Base-by-base conservation (phyloP, 768 basidiomycete genomes). In the Phallus indusiatus region DNA sequence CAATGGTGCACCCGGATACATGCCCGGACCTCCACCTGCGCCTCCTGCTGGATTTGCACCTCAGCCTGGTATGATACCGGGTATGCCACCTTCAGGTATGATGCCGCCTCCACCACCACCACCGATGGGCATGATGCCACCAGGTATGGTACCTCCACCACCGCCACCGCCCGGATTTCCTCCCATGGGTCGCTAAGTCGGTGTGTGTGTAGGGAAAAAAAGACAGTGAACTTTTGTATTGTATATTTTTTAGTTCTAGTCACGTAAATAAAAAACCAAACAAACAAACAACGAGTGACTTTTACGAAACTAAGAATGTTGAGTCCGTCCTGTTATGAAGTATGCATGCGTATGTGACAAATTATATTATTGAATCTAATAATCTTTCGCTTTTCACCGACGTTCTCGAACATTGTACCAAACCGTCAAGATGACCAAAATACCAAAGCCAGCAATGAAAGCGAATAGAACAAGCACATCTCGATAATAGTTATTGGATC, bases 391-490 rank as follows among this genome's bases (percentile, higher is more conserved):
- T 3, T 28, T 18, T 71, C 56, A 94, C 58, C 90, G 80, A 63
- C 82, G 77, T 72, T 95, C 94, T 58, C 84, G 76, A 48, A 95
- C 80, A 63, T 79, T 81, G 64, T 84, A 75, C 81, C 88, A 90
- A 1, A 96, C 91, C 21, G 86, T 74, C 12, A 75, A 77, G 59
- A 93, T 82, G n/a, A 94, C 81, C 2, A 80, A 71, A 8, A 86
- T 50, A 0, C 80, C 88, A 64, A 92, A 92, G 1, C 85, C 91
- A 1, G 81, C 85, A 57, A 94, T 88, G 68, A 86, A 96, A 0
- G 81, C 94, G 64, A 94, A 92, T 55, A 91, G 67, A 48, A 95
- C 85, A 24, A 96, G 75, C 6, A 96, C 88, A 66, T 95, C 90
- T 55, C 93, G 78, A 68, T 95, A 96, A 68, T 94, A 97, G 63